phyloP scores from a whole-genome alignment of 768 basidiomycete genomes.

The Kwoniella bestiolae region DNA sequence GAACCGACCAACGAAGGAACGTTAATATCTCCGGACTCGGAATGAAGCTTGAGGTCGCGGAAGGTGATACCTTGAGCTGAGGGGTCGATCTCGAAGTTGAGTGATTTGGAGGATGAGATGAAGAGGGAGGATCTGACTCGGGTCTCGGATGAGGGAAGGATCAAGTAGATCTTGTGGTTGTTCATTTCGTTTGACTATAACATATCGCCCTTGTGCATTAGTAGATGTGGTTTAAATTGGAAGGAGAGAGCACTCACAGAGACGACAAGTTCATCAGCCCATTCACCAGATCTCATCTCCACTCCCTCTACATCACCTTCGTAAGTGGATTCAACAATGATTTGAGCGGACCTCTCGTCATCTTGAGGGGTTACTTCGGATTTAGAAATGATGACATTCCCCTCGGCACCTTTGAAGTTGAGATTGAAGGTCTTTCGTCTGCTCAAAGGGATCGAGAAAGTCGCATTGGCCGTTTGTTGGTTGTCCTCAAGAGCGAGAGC shows the following conservation, averaged over 20 bases:
- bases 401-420: constrained; percentile 24
- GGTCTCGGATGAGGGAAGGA: constrained; percentile 14
- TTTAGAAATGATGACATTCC: constrained; percentile 28
- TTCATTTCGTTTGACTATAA: constrained; percentile 6
- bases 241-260: too few relatives aligned
- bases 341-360: background rate
- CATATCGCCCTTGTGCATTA: background rate
- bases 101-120: constrained; percentile 15
- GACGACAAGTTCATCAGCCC: constrained; percentile 16
- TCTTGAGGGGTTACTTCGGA: background rate
- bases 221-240: too few relatives aligned
- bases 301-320: constrained; percentile 16
- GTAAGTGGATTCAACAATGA: constrained; percentile 37
- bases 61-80: constrained; percentile 27
- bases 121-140: constrained; percentile 22
- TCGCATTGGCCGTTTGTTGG: constrained; percentile 28
- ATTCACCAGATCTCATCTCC: constrained; percentile 13
- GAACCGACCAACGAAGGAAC: constrained; percentile 18
- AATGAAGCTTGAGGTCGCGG: constrained; percentile 18
- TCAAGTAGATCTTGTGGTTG: constrained; percentile 28
- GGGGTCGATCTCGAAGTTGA: constrained; percentile 23
- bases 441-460: constrained; percentile 24
- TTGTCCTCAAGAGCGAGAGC: constrained; percentile 6
- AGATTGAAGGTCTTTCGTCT: constrained; percentile 8
- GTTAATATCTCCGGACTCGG: constrained; percentile 28